Conservation (phyloP, 257 asterid species). For the Verbascum thapsus region DNA sequence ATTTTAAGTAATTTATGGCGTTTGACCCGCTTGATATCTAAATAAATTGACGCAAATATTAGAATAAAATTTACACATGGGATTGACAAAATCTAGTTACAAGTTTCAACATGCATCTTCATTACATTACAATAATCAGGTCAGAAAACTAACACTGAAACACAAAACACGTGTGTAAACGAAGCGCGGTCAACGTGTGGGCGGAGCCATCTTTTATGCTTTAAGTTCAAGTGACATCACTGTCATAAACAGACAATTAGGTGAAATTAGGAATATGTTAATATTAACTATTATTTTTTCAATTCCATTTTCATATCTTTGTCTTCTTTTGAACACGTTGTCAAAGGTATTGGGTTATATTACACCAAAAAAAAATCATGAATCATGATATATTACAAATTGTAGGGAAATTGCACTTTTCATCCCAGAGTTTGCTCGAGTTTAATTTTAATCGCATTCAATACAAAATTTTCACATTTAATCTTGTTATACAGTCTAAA, state of each 20-base stretch:
- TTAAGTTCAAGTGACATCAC: neutral
- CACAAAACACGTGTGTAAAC: neutral
- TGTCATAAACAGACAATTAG: slow-evolving; percentile 13
- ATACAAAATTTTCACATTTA: too few relatives aligned
- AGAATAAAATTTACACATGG: neutral
- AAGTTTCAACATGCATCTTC: neutral
- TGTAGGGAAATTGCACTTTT: too few relatives aligned
- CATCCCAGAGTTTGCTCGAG: too few relatives aligned
- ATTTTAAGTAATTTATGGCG: too few relatives aligned
- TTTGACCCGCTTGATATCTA: neutral
- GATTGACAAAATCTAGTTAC: slow-evolving; percentile 22
- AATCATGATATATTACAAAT: too few relatives aligned
- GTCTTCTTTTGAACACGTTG: slow-evolving; percentile 28
- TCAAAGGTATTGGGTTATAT: too few relatives aligned
- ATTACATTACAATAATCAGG: slow-evolving; percentile 8
- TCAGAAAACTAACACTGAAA: slow-evolving; percentile 19
- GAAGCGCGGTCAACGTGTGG: slow-evolving; percentile 15
- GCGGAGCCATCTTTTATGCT: slow-evolving; percentile 25
- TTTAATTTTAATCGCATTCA: too few relatives aligned
- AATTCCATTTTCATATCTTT: slow-evolving; percentile 1
- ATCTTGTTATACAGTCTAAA: too few relatives aligned
- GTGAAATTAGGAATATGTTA: neutral
- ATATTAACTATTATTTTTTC: neutral
- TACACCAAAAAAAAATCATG: neutral
- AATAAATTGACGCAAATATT: neutral